phyloP scores from a whole-genome alignment of 1,139 yeast species.

The Geotrichum phurueaensis region DNA sequence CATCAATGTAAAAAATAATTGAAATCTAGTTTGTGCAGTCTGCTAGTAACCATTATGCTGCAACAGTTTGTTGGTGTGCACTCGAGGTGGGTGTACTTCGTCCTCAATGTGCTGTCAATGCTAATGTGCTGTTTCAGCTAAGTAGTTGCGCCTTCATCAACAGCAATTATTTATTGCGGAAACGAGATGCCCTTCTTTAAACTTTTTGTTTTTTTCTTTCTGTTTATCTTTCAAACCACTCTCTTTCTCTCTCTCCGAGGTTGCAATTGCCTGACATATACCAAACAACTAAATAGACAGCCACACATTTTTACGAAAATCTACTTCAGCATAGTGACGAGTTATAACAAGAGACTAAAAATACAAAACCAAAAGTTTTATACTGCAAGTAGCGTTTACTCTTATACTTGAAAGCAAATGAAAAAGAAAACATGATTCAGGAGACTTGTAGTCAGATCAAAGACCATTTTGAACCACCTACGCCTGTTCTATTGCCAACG shows the following conservation, averaged over 20 bases:
- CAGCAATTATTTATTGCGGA: neutral
- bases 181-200: no score
- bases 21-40: neutral
- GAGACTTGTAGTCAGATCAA: neutral
- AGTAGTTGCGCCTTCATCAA: neutral
- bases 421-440: neutral
- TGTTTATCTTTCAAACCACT: neutral
- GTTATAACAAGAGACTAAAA: neutral
- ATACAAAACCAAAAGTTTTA: neutral
- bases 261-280: neutral
- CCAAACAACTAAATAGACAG: neutral
- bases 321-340: neutral
- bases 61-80: neutral
- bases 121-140: neutral
- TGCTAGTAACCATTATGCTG: no score
- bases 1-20: neutral
- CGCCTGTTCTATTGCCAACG: neutral
- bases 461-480: neutral
- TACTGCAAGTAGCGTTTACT: neutral
- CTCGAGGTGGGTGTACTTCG: neutral
- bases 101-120: neutral
- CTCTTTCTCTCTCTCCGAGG: no score
- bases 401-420: neutral
- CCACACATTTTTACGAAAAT: neutral
- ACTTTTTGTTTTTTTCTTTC: neutral